phyloP scores from a whole-genome alignment of 176 grass and related monocot species.

The Oryza longistaminata region DNA sequence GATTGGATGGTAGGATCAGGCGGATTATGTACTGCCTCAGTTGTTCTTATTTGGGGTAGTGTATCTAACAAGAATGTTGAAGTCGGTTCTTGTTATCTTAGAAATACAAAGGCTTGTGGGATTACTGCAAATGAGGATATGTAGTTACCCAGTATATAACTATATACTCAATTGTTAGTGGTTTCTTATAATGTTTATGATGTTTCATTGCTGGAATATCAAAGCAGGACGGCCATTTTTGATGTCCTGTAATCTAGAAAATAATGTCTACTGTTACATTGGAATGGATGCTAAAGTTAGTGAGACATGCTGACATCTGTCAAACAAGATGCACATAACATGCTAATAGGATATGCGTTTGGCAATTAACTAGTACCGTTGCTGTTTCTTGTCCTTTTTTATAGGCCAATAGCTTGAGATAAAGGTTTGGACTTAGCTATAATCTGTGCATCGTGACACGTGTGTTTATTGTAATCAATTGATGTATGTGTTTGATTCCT shows the following conservation, averaged over 20 bases:
- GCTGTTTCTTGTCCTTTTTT: neutral
- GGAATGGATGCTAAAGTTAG: neutral
- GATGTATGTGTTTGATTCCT: neutral
- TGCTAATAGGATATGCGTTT: slow-evolving; percentile 5
- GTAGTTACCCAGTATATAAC: neutral
- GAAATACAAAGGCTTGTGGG: neutral
- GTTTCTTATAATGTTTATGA: neutral
- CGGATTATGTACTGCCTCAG: neutral
- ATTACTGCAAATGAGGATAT: neutral
- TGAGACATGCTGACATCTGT: neutral
- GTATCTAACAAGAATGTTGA: neutral
- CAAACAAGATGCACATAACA: neutral
- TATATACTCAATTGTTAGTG: neutral
- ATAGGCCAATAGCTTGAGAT: neutral
- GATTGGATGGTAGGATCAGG: neutral
- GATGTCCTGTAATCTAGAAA: neutral
- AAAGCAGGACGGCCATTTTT: neutral
- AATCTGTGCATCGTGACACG: neutral
- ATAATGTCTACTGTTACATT: slow-evolving; percentile 26
- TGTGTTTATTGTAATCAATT: neutral
- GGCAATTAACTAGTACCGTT: neutral
- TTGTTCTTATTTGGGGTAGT: neutral
- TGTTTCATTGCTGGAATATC: neutral
- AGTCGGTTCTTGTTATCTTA: neutral
- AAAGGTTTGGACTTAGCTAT: neutral